Percentiles rank a stretch among this genome's conserved stretches.
Conservation (phyloP, 2,329 filamentous ascomycete species). For the Diplodia intermedia region DNA sequence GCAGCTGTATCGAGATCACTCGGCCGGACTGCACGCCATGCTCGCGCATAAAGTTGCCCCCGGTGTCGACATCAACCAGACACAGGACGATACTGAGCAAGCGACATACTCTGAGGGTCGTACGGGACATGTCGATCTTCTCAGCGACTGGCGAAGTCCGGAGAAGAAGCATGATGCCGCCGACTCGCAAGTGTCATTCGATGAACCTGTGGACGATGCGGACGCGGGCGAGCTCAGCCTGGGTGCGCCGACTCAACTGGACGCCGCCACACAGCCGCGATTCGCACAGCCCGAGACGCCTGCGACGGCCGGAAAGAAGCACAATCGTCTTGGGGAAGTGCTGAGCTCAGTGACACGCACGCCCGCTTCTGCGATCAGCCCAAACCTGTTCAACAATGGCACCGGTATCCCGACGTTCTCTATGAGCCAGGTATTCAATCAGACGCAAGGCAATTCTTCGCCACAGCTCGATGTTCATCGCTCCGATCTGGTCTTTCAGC, state of each 20-base stretch:
- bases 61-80: conserved; percentile 3
- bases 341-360: conserved; percentile 51
- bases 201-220: not conserved
- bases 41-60: not conserved
- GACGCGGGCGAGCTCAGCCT: not conserved
- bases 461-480: conserved; percentile 46
- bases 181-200: not conserved
- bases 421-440: conserved; percentile 55
- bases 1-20: conserved; percentile 53
- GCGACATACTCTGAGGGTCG: conserved; percentile 37
- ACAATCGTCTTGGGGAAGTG: conserved; percentile 49
- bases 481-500: conserved; percentile 54
- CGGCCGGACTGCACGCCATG: not conserved
- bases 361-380: conserved; percentile 48
- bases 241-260: conserved; percentile 23
- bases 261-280: conserved; percentile 44
- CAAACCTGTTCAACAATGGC: conserved; percentile 46
- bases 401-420: conserved; percentile 48
- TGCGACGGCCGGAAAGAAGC: conserved; percentile 49
- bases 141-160: conserved; percentile 35
- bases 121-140: conserved; percentile 44
- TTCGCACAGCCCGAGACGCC: conserved; percentile 52
- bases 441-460: conserved; percentile 55
- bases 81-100: not conserved
- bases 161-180: not conserved